Conservation (phyloP, 169 alveolate genomes). For the Plasmodium vivax region DNA sequence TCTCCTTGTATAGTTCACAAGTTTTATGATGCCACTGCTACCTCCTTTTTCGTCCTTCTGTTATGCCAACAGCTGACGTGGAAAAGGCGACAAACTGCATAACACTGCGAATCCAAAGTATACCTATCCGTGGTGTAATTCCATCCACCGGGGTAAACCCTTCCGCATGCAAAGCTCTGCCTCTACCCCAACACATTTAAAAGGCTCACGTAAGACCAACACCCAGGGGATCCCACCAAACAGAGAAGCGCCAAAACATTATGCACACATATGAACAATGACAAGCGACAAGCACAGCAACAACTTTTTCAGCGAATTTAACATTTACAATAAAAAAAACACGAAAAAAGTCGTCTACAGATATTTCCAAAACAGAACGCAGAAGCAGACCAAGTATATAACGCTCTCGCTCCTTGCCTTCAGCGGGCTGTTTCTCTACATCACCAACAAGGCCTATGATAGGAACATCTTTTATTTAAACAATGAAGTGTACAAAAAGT, state of each 20-base stretch:
- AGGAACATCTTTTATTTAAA: constrained; percentile 67
- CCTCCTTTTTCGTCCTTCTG: background rate
- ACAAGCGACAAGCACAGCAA: constrained; percentile 70
- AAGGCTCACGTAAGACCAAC: background rate
- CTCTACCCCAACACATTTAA: background rate
- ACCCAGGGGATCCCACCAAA: background rate
- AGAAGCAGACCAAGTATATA: constrained; percentile 71
- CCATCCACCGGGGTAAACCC: background rate
- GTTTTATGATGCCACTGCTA: background rate
- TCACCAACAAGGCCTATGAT: constrained; percentile 72
- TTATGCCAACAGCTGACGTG: background rate
- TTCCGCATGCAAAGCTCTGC: background rate
- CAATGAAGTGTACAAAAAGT: constrained; percentile 67
- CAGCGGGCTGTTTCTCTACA: constrained; percentile 58
- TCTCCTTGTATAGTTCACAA: background rate
- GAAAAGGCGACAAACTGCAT: background rate
- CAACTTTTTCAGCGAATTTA: constrained; percentile 73
- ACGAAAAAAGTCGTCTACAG: constrained; percentile 72
- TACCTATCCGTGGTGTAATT: background rate
- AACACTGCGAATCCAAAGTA: background rate
- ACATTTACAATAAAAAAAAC: constrained; percentile 68
- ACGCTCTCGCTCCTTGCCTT: constrained; percentile 53
- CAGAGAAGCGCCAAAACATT: background rate
- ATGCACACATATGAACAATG: constrained; percentile 31
- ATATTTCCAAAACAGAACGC: constrained; percentile 74